Conservation (phyloP, 768 basidiomycete genomes). For the Phanerochaete carnosa region DNA sequence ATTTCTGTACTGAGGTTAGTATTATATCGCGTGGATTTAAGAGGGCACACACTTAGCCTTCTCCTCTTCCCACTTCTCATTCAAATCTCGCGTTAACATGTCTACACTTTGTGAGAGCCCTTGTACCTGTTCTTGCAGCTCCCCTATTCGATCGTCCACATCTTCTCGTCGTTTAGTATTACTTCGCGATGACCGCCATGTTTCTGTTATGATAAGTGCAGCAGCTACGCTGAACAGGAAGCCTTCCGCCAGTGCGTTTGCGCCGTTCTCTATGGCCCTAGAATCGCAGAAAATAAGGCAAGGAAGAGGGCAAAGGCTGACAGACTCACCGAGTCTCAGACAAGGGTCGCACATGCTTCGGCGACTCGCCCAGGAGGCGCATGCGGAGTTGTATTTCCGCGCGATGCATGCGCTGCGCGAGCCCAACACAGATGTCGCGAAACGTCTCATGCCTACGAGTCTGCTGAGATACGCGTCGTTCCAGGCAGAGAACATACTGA, state of each 20-base stretch:
- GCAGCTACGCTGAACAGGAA: conserved; percentile 81
- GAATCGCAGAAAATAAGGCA: not conserved
- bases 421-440: conserved; percentile 62
- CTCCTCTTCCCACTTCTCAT: conserved; percentile 44
- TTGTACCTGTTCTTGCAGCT: conserved; percentile 43
- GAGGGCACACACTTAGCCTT: conserved; percentile 35
- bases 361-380: conserved; percentile 73
- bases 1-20: conserved; percentile 38
- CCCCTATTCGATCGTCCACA: conserved; percentile 70
- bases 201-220: conserved; percentile 68
- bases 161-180: conserved; percentile 66
- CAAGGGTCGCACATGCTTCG: conserved; percentile 68
- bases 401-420: conserved; percentile 77
- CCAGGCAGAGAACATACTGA: conserved; percentile 31
- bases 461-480: not conserved
- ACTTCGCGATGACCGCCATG: conserved; percentile 70
- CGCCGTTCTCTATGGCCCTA: conserved; percentile 84
- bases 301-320: not conserved
- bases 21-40: not conserved
- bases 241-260: conserved; percentile 80
- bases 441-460: conserved; percentile 64
- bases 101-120: conserved; percentile 44
- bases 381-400: conserved; percentile 70
- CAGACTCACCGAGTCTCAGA: conserved; percentile 65
- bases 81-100: conserved; percentile 35